Conservation (phyloP, 2,329 filamentous ascomycete genomes). For the Arthrobotrys megalospora region DNA sequence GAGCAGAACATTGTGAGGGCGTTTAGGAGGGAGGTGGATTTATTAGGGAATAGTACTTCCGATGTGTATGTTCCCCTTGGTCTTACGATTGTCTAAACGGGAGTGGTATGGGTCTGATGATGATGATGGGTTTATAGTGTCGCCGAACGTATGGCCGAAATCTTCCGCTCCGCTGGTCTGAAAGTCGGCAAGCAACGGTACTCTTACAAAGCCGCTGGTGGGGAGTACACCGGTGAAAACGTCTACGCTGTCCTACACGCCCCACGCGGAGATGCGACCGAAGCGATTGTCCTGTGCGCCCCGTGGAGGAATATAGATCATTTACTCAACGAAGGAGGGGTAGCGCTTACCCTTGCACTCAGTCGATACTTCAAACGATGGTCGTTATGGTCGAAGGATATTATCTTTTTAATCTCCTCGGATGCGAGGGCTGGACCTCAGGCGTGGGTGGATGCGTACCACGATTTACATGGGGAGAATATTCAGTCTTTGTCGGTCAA, state of each 20-base stretch:
- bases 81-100: background rate
- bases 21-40: slow-evolving; percentile 86
- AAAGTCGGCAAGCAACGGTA: slow-evolving; percentile 92
- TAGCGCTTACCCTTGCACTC: slow-evolving; percentile 87
- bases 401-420: slow-evolving; percentile 89
- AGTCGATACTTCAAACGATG: slow-evolving; percentile 96
- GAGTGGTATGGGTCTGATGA: slow-evolving; percentile 61
- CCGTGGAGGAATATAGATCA: slow-evolving; percentile 87
- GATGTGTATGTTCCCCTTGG: slow-evolving; percentile 53
- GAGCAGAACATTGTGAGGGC: slow-evolving; percentile 95
- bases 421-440: slow-evolving; percentile 93
- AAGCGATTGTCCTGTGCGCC: slow-evolving; percentile 92
- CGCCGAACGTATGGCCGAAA: slow-evolving; percentile 80
- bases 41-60: slow-evolving; percentile 70
- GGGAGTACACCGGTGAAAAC: slow-evolving; percentile 84
- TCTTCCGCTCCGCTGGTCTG: slow-evolving; percentile 83
- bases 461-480: slow-evolving; percentile 83
- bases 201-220: slow-evolving; percentile 83
- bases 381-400: slow-evolving; percentile 99
- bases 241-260: slow-evolving; percentile 94
- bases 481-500: slow-evolving; percentile 87
- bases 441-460: slow-evolving; percentile 98
- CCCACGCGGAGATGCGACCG: slow-evolving; percentile 93
- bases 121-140: slow-evolving; percentile 66
- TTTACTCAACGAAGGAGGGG: slow-evolving; percentile 85